Conservation (phyloP, 1,284 basidiomycete species). For the Caloboletus inedulis region DNA sequence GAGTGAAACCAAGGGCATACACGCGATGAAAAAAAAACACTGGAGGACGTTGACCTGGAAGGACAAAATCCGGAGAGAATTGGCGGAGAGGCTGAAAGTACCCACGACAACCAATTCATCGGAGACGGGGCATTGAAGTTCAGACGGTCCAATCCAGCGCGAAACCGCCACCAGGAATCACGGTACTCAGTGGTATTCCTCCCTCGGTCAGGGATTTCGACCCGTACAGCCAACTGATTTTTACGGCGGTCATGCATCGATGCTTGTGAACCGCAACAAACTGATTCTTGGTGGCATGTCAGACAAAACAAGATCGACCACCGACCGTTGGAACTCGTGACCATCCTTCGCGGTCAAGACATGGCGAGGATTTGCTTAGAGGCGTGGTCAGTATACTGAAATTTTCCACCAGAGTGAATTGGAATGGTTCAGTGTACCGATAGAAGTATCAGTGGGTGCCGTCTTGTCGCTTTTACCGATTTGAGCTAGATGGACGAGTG, state of each 20-base stretch:
- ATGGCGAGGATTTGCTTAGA: slow-evolving; percentile 3
- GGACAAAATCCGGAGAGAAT: background rate
- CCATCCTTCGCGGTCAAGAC: background rate
- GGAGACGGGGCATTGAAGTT: background rate
- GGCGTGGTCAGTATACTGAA: slow-evolving; percentile 2
- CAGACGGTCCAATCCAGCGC: background rate
- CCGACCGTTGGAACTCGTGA: slow-evolving; percentile 9
- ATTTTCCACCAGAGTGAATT: slow-evolving; percentile 3
- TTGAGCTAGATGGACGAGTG: slow-evolving; percentile 13
- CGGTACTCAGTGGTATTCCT: background rate
- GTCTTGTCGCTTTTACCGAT: slow-evolving; percentile 11
- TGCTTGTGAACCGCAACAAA: background rate
- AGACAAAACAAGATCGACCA: slow-evolving; percentile 7
- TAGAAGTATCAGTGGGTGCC: slow-evolving; percentile 14
- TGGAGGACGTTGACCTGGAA: background rate
- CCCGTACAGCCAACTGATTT: slow-evolving; percentile 3
- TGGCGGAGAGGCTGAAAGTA: background rate
- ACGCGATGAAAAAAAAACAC: background rate
- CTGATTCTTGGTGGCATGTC: background rate
- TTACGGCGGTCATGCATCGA: background rate
- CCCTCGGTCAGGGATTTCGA: background rate
- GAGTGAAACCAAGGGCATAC: background rate
- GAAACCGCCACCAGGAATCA: background rate
- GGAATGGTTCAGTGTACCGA: slow-evolving; percentile 2
- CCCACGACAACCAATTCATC: background rate